Base-by-base conservation (phyloP, 129 eudicot species). In the Arctium lappa region DNA sequence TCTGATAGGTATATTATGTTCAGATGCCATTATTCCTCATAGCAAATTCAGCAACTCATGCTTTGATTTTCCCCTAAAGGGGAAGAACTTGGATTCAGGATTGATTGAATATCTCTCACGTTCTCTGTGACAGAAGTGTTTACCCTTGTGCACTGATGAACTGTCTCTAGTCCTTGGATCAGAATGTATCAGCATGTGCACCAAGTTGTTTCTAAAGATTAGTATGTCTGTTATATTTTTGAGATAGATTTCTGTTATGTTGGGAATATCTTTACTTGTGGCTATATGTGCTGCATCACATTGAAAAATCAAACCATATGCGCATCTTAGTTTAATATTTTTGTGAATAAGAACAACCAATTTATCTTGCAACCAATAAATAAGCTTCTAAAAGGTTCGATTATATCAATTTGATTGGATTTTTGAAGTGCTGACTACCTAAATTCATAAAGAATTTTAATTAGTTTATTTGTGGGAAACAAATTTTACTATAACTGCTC, bases 1-100 rank as follows among this genome's bases (percentile, higher is more conserved):
- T 95, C 99, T 76, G 99, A 95, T 90, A 91, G 99, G 99, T 95
- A 68, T 73, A 16, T 50, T 72, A 15, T 12, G 53, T 78, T 15
- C 36, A 33, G 48, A 70, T 48, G 73, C 44, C n/a, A 78, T 68
- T 79, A 39, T 11, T 62, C 72, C 13, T 77, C 78, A 33, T 74
- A 37, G 31, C 48, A 22, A 29, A 33, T 15, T 56, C 39, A 39
- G 27, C 6, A 15, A 48, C 62, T 33, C 27, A 6, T 7, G 71
- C 32, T 18, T 66, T 27, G 13, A 9, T 48, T 44, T n/a, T 79
- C 8, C 16, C 16, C 32, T 22, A 42, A 30, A 31, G 3, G 27
- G 80, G 38, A 53, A 77, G 46, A 9, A 29, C 12, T 66, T 66
- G 2, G 13, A 27, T 22, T 18, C 70, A 27, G 70, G 12, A 33